Percentiles rank a stretch among this genome's conserved stretches.
These are phyloP conservation scores for Hyphopichia pseudoburtonii DNA, from an alignment of 1,139 yeast genomes.

Conservation along the genomic window DNA sequence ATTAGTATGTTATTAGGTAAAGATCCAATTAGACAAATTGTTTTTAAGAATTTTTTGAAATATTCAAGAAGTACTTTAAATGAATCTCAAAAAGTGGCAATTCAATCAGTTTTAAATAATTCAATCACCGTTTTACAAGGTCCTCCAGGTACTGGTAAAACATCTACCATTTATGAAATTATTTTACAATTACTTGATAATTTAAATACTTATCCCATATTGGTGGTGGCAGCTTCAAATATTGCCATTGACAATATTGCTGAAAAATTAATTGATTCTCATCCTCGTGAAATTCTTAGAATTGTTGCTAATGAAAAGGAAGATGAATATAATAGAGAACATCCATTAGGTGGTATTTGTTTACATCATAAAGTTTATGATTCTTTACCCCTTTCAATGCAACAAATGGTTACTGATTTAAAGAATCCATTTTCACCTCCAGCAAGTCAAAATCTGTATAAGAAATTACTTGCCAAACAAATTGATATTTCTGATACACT, in stretches of 20 bases:
- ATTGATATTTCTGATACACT: constrained; percentile 47
- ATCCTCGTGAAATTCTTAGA: constrained; percentile 55
- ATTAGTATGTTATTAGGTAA: constrained; percentile 60
- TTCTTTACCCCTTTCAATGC: constrained; percentile 43
- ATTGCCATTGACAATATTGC: constrained; percentile 78
- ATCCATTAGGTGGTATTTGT: constrained; percentile 59
- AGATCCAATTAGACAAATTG: constrained; percentile 57
- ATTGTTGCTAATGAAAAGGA: constrained; percentile 64
- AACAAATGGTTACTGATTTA: constrained; percentile 34
- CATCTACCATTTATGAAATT: constrained; percentile 65
- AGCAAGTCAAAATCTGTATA: constrained; percentile 43
- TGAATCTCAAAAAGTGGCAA: constrained; percentile 64
- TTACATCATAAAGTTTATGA: constrained; percentile 60
- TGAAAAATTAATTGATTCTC: constrained; percentile 55
- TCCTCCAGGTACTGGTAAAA: constrained; percentile 72
- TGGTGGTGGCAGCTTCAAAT: constrained; percentile 75
- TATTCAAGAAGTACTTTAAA: constrained; percentile 52
- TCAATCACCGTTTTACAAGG: constrained; percentile 65
- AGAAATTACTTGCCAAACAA: constrained; percentile 45
- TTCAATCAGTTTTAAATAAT: constrained; percentile 68
- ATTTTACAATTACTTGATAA: constrained; percentile 59
- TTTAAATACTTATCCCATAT: constrained; percentile 58
- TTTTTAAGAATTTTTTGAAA: constrained; percentile 53
- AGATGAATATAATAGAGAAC: constrained; percentile 54
- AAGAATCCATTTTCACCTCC: constrained; percentile 40